These are phyloP conservation scores for Cyberlindnera japonica DNA, from an alignment of 805 yeast species.

Conservation along the genomic window DNA sequence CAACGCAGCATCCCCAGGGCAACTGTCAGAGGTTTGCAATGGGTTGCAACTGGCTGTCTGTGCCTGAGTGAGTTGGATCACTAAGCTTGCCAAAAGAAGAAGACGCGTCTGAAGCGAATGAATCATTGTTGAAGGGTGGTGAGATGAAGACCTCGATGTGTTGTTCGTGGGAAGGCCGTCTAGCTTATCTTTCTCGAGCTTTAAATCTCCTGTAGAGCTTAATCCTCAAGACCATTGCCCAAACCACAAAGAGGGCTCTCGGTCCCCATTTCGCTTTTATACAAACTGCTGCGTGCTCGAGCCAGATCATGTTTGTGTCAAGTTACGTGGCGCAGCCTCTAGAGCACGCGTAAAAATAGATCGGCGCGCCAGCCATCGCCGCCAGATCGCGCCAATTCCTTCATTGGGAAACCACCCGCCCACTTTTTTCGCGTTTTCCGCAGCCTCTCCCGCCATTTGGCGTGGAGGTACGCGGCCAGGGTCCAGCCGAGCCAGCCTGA, in stretches of 20 bases:
- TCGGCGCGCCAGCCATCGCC: background rate
- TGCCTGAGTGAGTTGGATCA: conserved; percentile 11
- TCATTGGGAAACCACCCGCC: too few species aligned
- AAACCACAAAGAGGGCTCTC: background rate
- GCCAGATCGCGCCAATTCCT: background rate
- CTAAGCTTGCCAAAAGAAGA: conserved; percentile 1
- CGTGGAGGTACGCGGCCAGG: too few species aligned
- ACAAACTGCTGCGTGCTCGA: background rate
- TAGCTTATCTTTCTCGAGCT: too few species aligned
- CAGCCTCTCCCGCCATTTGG: too few species aligned
- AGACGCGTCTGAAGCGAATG: background rate
- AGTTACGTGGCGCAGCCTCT: background rate
- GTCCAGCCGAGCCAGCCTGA: too few species aligned
- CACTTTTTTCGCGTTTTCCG: too few species aligned
- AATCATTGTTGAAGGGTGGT: background rate
- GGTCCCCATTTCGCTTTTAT: background rate
- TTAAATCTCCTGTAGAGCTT: too few species aligned
- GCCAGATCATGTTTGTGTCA: conserved; percentile 2
- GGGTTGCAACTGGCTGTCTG: conserved; percentile 42
- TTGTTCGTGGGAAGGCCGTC: too few species aligned
- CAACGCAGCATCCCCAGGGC: conserved; percentile 57
- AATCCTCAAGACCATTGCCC: too few species aligned
- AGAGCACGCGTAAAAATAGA: background rate
- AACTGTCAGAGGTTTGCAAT: conserved; percentile 28
- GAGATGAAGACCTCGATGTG: background rate